phyloP scores from a whole-genome alignment of 805 yeast genomes.

The Helenozyma baotianmanensis region DNA sequence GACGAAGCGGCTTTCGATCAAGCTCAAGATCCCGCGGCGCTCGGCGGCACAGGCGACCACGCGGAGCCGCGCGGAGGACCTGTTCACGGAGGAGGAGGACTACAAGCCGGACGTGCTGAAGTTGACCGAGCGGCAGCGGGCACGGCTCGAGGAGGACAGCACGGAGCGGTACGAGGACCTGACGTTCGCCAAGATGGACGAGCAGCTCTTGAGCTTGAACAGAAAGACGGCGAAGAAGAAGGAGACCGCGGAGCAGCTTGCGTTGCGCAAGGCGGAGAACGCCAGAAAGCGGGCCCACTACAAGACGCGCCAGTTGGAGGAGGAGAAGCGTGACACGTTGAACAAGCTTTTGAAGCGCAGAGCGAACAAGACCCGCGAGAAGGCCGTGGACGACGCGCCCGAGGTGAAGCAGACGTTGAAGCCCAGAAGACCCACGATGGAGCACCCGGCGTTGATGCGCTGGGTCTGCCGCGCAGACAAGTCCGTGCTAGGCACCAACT shows the following conservation, averaged over 20 bases:
- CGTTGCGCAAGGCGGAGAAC: constrained; percentile 76
- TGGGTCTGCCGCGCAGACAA: constrained; percentile 29
- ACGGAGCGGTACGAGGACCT: constrained; percentile 14
- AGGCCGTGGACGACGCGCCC: constrained; percentile 18
- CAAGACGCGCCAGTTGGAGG: constrained; percentile 77
- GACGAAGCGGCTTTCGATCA: constrained; percentile 14
- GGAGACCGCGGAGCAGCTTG: constrained; percentile 79
- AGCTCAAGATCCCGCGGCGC: constrained; percentile 11
- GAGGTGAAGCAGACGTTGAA: constrained; percentile 18
- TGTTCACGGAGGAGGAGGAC: constrained; percentile 38
- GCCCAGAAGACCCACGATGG: constrained; percentile 39
- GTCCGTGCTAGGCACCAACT: constrained; percentile 7
- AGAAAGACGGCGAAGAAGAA: constrained; percentile 42
- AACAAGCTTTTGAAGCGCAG: constrained; percentile 81
- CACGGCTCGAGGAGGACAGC: constrained; percentile 32
- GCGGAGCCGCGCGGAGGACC: constrained; percentile 4
- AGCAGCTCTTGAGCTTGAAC: constrained; percentile 17
- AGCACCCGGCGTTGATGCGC: constrained; percentile 43
- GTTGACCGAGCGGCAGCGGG: constrained; percentile 56
- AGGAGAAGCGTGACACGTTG: constrained; percentile 87
- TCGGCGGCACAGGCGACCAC: constrained; percentile 4
- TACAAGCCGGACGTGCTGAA: constrained; percentile 44
- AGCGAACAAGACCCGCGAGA: constrained; percentile 63
- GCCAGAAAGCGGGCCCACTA: constrained; percentile 86
- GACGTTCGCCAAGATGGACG: constrained; percentile 28